phyloP scores from a whole-genome alignment of 345 rosid species.

The Populus tremula region DNA sequence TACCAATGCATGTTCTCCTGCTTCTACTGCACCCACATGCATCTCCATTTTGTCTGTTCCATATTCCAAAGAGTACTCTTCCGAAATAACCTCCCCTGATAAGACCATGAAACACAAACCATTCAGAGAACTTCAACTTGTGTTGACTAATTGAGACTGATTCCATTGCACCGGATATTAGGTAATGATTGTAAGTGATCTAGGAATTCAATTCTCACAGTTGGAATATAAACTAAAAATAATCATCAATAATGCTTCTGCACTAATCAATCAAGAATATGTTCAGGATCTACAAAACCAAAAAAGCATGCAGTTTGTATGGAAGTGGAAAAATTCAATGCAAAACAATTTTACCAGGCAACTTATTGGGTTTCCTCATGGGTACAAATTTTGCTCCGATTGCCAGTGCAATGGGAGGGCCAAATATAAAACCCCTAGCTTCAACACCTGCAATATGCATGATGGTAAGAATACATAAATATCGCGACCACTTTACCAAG shows the following conservation, averaged over 20 bases:
- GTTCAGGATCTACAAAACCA: background rate
- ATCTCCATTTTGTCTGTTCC: constrained; percentile 93
- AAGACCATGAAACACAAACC: constrained; percentile 9
- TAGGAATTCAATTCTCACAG: background rate
- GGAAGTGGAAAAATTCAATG: background rate
- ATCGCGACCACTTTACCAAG: background rate
- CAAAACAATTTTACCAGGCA: constrained; percentile 58
- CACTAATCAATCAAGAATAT: background rate
- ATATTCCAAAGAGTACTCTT: constrained; percentile 92
- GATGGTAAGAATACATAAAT: background rate
- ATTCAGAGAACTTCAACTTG: background rate
- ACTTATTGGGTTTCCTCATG: constrained; percentile 91
- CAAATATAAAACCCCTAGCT: constrained; percentile 98
- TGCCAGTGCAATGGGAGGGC: constrained; percentile 98
- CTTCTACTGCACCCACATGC: constrained; percentile 96
- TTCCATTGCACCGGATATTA: background rate
- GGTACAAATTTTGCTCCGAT: constrained; percentile 99
- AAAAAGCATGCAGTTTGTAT: background rate
- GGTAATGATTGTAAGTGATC: background rate
- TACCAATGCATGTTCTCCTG: constrained; percentile 80
- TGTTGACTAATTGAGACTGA: background rate
- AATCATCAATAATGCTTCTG: too few relatives aligned
- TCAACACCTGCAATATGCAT: constrained; percentile 62
- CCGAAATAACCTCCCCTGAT: constrained; percentile 81
- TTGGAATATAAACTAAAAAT: background rate